phyloP scores from a whole-genome alignment of 1,284 basidiomycete genomes.

The Apiotrichum akiyoshidainum region DNA sequence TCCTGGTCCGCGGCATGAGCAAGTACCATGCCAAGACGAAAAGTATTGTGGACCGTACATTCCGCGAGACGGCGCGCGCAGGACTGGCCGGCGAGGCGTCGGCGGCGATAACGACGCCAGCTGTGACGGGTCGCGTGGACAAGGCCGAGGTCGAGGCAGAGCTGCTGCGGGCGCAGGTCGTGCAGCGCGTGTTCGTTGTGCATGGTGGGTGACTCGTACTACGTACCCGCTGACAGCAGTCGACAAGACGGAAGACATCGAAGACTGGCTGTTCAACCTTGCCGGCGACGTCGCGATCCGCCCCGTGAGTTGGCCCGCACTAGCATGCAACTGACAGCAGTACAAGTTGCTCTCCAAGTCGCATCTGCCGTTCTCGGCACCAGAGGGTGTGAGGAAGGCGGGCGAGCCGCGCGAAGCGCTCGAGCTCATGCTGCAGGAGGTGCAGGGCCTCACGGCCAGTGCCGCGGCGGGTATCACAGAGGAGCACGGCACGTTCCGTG shows the following conservation, averaged over 20 bases:
- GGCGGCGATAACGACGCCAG: background rate
- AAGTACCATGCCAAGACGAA: slow-evolving; percentile 42
- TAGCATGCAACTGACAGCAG: slow-evolving; percentile 15
- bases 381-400: slow-evolving; percentile 28
- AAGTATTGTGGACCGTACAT: slow-evolving; percentile 33
- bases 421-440: slow-evolving; percentile 48
- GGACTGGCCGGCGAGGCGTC: slow-evolving; percentile 14
- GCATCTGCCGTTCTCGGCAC: slow-evolving; percentile 46
- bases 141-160: slow-evolving; percentile 42
- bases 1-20: slow-evolving; percentile 46
- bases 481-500: slow-evolving; percentile 35
- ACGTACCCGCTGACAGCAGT: slow-evolving; percentile 25
- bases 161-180: slow-evolving; percentile 44
- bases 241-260: slow-evolving; percentile 47
- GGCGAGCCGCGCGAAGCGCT: slow-evolving; percentile 30
- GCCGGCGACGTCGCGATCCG: slow-evolving; percentile 47
- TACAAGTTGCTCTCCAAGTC: slow-evolving; percentile 48
- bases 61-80: slow-evolving; percentile 36
- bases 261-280: slow-evolving; percentile 49
- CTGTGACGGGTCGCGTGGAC: slow-evolving; percentile 16
- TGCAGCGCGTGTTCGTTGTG: slow-evolving; percentile 38
- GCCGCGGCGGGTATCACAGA: slow-evolving; percentile 39
- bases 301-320: slow-evolving; percentile 38
- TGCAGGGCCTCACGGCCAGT: slow-evolving; percentile 45
- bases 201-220: slow-evolving; percentile 33